These are phyloP conservation scores for Wickerhamiella hasegawae DNA, from an alignment of 805 yeast species.

Conservation along the genomic window DNA sequence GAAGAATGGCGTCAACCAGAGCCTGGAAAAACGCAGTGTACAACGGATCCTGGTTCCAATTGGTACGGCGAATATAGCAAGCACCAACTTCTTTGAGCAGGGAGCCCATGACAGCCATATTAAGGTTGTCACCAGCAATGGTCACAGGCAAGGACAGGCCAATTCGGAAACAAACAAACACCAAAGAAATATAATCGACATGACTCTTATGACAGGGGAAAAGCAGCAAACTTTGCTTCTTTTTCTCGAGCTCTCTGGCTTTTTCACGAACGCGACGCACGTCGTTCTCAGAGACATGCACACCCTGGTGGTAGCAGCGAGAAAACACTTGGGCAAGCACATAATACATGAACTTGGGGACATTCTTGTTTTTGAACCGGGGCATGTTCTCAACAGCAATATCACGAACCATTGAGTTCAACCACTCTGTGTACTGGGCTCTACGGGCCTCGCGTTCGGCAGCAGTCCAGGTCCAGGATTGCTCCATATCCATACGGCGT, in stretches of 20 bases:
- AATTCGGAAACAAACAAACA: conserved; percentile 35
- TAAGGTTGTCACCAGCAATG: conserved; percentile 51
- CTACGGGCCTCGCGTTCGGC: conserved; percentile 17
- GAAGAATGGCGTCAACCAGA: conserved; percentile 32
- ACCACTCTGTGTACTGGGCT: conserved; percentile 17
- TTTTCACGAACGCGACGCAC: conserved; percentile 20
- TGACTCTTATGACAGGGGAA: conserved; percentile 50
- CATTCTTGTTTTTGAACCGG: conserved; percentile 18
- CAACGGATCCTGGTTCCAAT: conserved; percentile 27
- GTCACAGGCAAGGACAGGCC: conserved; percentile 40
- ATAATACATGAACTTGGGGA: conserved; percentile 21
- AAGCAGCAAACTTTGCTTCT: conserved; percentile 26
- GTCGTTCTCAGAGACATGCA: conserved; percentile 24
- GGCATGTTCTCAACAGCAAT: conserved; percentile 22
- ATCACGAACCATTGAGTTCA: conserved; percentile 17
- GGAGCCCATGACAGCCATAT: conserved; percentile 39
- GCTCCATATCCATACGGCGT: conserved; percentile 18
- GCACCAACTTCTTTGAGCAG: conserved; percentile 38
- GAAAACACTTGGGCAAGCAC: conserved; percentile 24
- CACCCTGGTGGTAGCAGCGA: conserved; percentile 27
- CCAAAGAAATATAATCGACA: conserved; percentile 43
- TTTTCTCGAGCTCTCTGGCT: conserved; percentile 21
- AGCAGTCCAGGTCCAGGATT: conserved; percentile 12
- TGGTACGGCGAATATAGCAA: conserved; percentile 36
- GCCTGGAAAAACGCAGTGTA: conserved; percentile 27